These are phyloP conservation scores for Ophiostoma tasmaniense DNA, from an alignment of 2,329 filamentous ascomycete genomes.

Conservation along the genomic window DNA sequence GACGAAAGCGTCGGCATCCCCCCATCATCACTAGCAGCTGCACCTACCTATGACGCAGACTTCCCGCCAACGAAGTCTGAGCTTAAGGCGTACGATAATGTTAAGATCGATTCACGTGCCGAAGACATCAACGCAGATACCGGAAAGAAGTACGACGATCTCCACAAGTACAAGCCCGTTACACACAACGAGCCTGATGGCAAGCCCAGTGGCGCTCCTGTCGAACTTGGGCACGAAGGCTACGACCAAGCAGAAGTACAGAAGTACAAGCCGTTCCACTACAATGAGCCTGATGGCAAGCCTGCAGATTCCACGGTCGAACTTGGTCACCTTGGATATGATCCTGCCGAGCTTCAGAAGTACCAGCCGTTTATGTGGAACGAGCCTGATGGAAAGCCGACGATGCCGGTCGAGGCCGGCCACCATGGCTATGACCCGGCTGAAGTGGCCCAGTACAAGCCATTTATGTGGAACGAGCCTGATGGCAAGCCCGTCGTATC, in stretches of 20 bases:
- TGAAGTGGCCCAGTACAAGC: conserved; percentile 21
- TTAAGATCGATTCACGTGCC: conserved; percentile 11
- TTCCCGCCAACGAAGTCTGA: conserved; percentile 24
- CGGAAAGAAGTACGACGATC: conserved; percentile 15
- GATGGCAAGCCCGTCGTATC: conserved; percentile 23
- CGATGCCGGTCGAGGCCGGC: conserved; percentile 23
- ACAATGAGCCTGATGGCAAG: conserved; percentile 29
- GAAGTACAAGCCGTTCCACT: conserved; percentile 27
- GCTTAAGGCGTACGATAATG: conserved; percentile 28
- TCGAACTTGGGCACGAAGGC: conserved; percentile 13
- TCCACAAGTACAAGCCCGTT: conserved; percentile 28
- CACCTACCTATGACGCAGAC: conserved; percentile 4
- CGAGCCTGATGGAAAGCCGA: conserved; percentile 23
- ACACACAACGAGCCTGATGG: conserved; percentile 24
- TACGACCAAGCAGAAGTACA: conserved; percentile 19
- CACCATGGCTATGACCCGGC: conserved; percentile 16
- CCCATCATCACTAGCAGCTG: conserved; percentile 16
- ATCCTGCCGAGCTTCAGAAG: conserved; percentile 17
- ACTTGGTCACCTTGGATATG: conserved; percentile 19
- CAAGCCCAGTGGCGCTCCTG: conserved; percentile 11
- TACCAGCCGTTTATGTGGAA: conserved; percentile 22
- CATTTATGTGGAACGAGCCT: conserved; percentile 21
- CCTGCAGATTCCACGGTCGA: conserved; percentile 17
- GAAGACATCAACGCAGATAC: not conserved
- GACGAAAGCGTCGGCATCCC: conserved; percentile 23